Conservation (phyloP, 805 yeast genomes). For the Ogataea nitratoaversa region DNA sequence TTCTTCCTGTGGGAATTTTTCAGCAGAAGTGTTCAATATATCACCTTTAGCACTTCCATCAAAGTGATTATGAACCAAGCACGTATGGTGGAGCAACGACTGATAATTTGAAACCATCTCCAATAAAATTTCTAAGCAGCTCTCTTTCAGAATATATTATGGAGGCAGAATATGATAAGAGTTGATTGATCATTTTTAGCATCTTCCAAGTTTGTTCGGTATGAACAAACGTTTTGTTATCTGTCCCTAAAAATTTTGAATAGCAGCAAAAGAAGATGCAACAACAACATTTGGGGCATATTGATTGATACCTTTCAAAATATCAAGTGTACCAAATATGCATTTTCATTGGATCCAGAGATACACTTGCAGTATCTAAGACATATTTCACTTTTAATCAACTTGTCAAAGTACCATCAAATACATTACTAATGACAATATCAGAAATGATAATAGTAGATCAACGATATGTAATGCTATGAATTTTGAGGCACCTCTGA, state of each 20-base stretch:
- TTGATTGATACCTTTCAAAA: slow-evolving; percentile 40
- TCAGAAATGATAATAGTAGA: slow-evolving; percentile 37
- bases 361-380: slow-evolving; percentile 53
- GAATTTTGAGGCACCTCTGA: slow-evolving; percentile 53
- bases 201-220: slow-evolving; percentile 34
- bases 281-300: slow-evolving; percentile 47
- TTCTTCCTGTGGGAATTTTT: too few relatives aligned
- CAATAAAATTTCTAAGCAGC: slow-evolving; percentile 37
- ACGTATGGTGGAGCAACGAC: slow-evolving; percentile 33
- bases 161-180: slow-evolving; percentile 39
- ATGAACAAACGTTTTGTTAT: slow-evolving; percentile 6
- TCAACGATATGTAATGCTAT: slow-evolving; percentile 47
- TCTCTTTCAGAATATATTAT: slow-evolving; percentile 42
- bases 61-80: slow-evolving; percentile 45
- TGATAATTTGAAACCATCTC: slow-evolving; percentile 29
- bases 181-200: slow-evolving; percentile 17
- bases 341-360: slow-evolving; percentile 44
- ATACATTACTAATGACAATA: slow-evolving; percentile 37
- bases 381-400: slow-evolving; percentile 40
- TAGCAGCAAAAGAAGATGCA: slow-evolving; percentile 52
- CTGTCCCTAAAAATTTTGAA: slow-evolving; percentile 17
- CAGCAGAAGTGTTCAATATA: slow-evolving; percentile 28
- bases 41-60: slow-evolving; percentile 15
- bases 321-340: slow-evolving; percentile 48
- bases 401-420: slow-evolving; percentile 40